Evolutionary conservation across 2,329 filamentous ascomycete genomes (phyloP).

Genomic region (Aspergillus pseudoterreus): DNA sequence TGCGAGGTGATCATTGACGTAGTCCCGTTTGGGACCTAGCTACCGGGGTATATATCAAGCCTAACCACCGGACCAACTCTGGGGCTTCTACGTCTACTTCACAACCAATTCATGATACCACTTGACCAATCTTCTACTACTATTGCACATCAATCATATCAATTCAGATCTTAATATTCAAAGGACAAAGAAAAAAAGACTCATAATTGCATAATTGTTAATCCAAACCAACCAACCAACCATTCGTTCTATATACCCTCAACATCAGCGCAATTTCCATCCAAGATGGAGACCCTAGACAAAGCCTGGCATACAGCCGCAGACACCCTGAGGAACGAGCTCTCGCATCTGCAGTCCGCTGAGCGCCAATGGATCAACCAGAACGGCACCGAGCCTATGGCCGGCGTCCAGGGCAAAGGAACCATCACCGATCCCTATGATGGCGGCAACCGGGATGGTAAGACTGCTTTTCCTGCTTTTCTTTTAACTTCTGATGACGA

Average conservation of each 20-base stretch:
- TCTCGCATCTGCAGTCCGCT: constrained; percentile 14
- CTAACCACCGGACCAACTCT: not conserved
- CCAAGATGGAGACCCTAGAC: constrained; percentile 62
- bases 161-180: not conserved
- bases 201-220: not conserved
- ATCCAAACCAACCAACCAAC: not conserved
- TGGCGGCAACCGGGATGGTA: constrained; percentile 68
- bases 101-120: not conserved
- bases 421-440: constrained; percentile 71
- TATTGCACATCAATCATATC: not conserved
- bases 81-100: not conserved
- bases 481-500: not conserved
- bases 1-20: not conserved
- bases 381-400: constrained; percentile 62
- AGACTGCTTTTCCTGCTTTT: constrained; percentile 12
- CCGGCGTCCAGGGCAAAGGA: constrained; percentile 66
- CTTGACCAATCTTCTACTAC: not conserved
- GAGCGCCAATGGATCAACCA: constrained; percentile 20
- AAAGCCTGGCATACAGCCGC: constrained; percentile 48
- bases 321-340: constrained; percentile 49
- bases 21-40: not conserved
- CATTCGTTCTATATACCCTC: constrained; percentile 1
- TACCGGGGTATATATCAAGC: not conserved
- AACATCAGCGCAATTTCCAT: not conserved
- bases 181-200: not conserved